Evolutionary conservation across 306 rosid genomes (phyloP).

Genomic region (Cucurbita pepo): DNA sequence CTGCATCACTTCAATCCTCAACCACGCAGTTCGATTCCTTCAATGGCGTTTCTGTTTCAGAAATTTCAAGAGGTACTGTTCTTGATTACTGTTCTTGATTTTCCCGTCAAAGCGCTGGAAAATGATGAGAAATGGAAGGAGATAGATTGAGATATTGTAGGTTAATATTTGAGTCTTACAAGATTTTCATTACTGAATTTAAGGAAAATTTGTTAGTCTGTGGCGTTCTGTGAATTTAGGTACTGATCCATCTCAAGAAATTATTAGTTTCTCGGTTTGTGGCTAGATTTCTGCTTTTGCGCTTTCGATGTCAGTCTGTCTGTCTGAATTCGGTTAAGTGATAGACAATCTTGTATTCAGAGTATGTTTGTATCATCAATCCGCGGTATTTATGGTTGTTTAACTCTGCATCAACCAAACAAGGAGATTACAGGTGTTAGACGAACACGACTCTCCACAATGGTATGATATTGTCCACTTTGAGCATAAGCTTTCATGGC

Average conservation of each 20-base stretch:
- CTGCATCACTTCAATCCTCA: neutral
- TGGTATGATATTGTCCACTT: no score
- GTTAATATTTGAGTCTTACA: neutral
- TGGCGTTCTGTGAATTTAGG: neutral
- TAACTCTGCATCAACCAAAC: neutral
- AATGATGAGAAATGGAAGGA: neutral
- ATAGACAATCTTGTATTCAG: neutral
- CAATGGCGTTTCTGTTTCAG: constrained; percentile 64
- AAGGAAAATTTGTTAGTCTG: neutral
- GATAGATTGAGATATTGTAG: neutral
- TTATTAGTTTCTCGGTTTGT: neutral
- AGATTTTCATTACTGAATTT: neutral
- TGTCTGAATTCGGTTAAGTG: neutral
- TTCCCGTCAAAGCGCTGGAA: neutral
- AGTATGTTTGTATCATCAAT: neutral
- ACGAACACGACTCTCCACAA: no score
- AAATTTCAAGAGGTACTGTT: constrained; percentile 68
- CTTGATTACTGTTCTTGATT: constrained; percentile 1
- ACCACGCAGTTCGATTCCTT: neutral
- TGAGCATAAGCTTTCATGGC: no score
- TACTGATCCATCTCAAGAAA: neutral
- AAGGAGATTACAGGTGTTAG: neutral
- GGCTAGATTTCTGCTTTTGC: neutral
- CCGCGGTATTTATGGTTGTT: neutral
- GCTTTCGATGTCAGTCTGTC: neutral